Base-by-base conservation (phyloP, 345 rosid genomes). In the Salix caprea region DNA sequence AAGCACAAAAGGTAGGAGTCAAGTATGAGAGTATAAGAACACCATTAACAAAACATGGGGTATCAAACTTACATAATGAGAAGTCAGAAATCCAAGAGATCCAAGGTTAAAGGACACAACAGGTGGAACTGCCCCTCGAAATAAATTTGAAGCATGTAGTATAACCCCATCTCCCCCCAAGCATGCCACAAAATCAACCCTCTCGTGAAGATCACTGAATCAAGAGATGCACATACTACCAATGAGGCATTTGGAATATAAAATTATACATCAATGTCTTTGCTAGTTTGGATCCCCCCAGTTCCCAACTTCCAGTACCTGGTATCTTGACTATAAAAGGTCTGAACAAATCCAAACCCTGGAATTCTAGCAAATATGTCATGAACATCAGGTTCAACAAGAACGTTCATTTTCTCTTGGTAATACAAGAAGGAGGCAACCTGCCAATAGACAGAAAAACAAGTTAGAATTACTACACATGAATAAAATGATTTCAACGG, bases 161-260 rank as follows among this genome's bases (percentile, higher is more conserved):
- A 95, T 95, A 72, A 95, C 99, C 61, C 99, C 99, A 80, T 95
- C 99, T 28, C 99, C 99, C 26, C 99, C 99, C 88, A 95, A 84
- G 86, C 99, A 95, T 78, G 94, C 96, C 72, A 95, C 97, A 73
- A 95, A 91, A 88, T 95, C 99, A 83, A 95, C 93, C 88, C 97
- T 89, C 90, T 91, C 97, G 74, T 95, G 98, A 65, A 95, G 99
- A 89, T 93, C 94, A 72, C 99, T 95, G 85, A 76, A 79, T 77
- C 72, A 78, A 75, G 52, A 56, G 58, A 64, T 50, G 76, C 71
- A 56, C 65, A 65, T 65, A 71, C 61, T 65, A 23, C 73, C 66
- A 61, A 52, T 46, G 50, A 68, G 82, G 60, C 11, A 70, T 32
- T 62, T 67, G 24, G 52, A 65, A 71, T 34, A 72, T 13, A 28